phyloP scores from a whole-genome alignment of 805 yeast species.

The Cyberlindnera americana region DNA sequence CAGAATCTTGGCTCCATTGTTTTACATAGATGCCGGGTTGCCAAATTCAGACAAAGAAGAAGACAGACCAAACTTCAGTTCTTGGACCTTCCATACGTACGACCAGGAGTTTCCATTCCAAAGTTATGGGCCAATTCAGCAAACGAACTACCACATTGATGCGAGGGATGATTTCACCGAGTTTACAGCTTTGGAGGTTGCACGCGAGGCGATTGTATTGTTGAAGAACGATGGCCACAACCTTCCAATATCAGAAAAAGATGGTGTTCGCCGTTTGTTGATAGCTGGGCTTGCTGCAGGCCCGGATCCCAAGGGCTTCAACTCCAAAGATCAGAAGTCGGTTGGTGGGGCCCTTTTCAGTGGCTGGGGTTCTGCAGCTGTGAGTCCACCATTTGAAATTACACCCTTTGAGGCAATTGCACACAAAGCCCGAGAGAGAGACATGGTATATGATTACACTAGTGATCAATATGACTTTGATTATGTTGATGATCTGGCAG shows the following conservation, averaged over 20 bases:
- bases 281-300: constrained; percentile 55
- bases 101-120: constrained; percentile 54
- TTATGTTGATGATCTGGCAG: constrained; percentile 41
- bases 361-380: constrained; percentile 68
- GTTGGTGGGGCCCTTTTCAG: constrained; percentile 51
- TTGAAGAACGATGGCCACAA: constrained; percentile 49
- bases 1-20: constrained; percentile 55
- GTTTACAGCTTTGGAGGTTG: constrained; percentile 47
- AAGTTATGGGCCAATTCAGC: constrained; percentile 49
- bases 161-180: constrained; percentile 47
- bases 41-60: constrained; percentile 37
- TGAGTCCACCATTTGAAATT: constrained; percentile 50
- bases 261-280: constrained; percentile 39
- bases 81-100: constrained; percentile 55
- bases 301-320: constrained; percentile 47
- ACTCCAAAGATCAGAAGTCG: constrained; percentile 50
- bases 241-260: constrained; percentile 46
- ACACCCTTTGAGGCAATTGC: constrained; percentile 57
- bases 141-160: constrained; percentile 52
- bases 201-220: constrained; percentile 54
- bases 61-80: constrained; percentile 49
- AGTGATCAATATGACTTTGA: constrained; percentile 45
- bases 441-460: constrained; percentile 42
- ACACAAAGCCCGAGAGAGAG: constrained; percentile 41
- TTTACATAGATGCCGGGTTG: constrained; percentile 37